Evolutionary conservation across 2,329 filamentous ascomycete species (phyloP).

Genomic region (Botrytis hyacinthi): DNA sequence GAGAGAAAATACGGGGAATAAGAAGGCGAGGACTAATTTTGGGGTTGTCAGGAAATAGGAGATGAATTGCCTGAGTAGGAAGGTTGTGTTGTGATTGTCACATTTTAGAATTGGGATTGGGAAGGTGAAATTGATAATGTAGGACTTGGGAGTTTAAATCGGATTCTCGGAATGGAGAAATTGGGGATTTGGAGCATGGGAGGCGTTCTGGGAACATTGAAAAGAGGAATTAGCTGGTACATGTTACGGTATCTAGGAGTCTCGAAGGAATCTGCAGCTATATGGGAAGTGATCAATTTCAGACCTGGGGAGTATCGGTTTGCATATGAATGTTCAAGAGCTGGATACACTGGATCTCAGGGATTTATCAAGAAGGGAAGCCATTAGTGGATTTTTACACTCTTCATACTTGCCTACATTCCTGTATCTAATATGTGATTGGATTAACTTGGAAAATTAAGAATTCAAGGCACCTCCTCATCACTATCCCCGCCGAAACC

Average conservation of each 20-base stretch:
- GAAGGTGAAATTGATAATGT: neutral
- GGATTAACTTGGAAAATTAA: neutral
- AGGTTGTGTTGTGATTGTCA: conserved; percentile 4
- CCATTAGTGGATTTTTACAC: neutral
- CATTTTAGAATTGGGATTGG: neutral
- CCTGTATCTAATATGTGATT: neutral
- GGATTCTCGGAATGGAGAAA: neutral
- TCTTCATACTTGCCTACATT: neutral
- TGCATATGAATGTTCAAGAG: neutral
- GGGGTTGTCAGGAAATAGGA: conserved; percentile 35
- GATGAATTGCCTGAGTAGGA: neutral
- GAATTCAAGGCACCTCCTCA: conserved; percentile 42
- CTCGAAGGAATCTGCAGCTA: neutral
- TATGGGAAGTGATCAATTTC: neutral
- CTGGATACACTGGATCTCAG: neutral
- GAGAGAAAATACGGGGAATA: conserved; percentile 38
- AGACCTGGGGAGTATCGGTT: neutral
- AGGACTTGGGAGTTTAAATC: conserved; percentile 10
- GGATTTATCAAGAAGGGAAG: neutral
- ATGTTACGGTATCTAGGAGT: conserved; percentile 9
- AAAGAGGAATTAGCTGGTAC: neutral
- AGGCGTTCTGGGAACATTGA: neutral
- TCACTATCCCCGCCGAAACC: conserved; percentile 58
- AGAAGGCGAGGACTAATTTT: conserved; percentile 38
- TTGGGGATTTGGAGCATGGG: neutral